phyloP scores from a whole-genome alignment of 495 filamentous ascomycete genomes.

The Hypomontagnella submonticulosa region DNA sequence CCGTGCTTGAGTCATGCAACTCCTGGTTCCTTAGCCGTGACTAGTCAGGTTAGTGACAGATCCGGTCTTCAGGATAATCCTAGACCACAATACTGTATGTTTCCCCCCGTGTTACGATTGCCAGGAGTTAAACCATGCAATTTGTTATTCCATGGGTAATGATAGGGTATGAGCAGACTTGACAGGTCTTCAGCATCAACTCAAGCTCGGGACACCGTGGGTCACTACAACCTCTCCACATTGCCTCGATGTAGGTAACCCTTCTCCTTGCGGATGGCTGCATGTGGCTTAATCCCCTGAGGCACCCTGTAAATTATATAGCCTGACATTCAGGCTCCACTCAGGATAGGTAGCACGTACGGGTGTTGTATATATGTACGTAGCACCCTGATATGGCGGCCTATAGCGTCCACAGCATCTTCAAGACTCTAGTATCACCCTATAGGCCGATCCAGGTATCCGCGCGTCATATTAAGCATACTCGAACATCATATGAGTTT shows the following conservation, averaged over 20 bases:
- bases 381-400: slow-evolving; percentile 9
- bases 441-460: slow-evolving; percentile 36
- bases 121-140: slow-evolving; percentile 5
- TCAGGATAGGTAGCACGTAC: neutral
- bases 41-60: slow-evolving; percentile 39
- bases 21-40: slow-evolving; percentile 13
- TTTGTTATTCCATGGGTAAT: neutral
- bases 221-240: slow-evolving; percentile 17
- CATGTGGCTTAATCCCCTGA: slow-evolving; percentile 30
- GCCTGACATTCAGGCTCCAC: slow-evolving; percentile 13
- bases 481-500: slow-evolving; percentile 13
- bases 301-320: slow-evolving; percentile 7
- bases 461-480: slow-evolving; percentile 23
- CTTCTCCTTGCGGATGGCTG: slow-evolving; percentile 24
- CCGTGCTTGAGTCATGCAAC: slow-evolving; percentile 26
- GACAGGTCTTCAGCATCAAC: slow-evolving; percentile 6
- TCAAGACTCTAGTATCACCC: slow-evolving; percentile 1
- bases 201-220: slow-evolving; percentile 25
- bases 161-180: slow-evolving; percentile 7
- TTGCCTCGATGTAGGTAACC: slow-evolving; percentile 27
- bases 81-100: slow-evolving; percentile 27
- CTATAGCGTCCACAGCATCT: slow-evolving; percentile 2
- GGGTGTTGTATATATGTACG: slow-evolving; percentile 10
- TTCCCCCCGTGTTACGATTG: slow-evolving; percentile 12
- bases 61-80: slow-evolving; percentile 23